Conservation (phyloP, 257 asterid genomes). For the Solanum tarapatanum region DNA sequence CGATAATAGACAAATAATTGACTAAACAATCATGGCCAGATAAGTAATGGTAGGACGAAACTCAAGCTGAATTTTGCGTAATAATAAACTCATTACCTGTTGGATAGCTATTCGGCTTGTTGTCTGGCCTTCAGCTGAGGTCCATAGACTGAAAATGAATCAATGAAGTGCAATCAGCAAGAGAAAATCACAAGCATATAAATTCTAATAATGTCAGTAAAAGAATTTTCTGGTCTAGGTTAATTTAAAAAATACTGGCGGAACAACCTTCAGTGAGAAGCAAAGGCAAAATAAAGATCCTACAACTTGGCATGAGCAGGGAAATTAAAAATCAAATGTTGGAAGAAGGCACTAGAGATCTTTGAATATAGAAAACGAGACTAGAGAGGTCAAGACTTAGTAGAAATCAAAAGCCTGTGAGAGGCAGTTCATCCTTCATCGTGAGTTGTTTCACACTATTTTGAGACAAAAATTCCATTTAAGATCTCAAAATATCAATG, state of each 20-base stretch:
- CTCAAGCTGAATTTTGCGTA: not conserved
- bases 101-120: conserved; percentile 31
- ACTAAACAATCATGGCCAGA: not conserved
- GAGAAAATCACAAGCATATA: not conserved
- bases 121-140: conserved; percentile 23
- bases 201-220: not conserved
- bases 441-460: not conserved
- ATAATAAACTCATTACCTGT: conserved; percentile 17
- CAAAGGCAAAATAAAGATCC: not conserved
- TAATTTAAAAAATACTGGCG: not conserved
- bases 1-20: not conserved
- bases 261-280: not conserved
- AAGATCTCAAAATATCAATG: not conserved
- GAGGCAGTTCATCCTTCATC: not conserved
- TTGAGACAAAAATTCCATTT: not conserved
- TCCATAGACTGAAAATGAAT: conserved; percentile 28
- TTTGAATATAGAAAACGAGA: not conserved
- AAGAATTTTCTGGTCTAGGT: not conserved
- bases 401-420: not conserved
- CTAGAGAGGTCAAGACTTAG: not conserved
- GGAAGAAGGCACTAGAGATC: not conserved
- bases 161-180: not conserved
- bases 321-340: not conserved
- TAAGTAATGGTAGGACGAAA: not conserved
- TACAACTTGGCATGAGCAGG: not conserved